Base-by-base conservation (phyloP, 139 green algal genomes). In the Chlorella sorokiniana region DNA sequence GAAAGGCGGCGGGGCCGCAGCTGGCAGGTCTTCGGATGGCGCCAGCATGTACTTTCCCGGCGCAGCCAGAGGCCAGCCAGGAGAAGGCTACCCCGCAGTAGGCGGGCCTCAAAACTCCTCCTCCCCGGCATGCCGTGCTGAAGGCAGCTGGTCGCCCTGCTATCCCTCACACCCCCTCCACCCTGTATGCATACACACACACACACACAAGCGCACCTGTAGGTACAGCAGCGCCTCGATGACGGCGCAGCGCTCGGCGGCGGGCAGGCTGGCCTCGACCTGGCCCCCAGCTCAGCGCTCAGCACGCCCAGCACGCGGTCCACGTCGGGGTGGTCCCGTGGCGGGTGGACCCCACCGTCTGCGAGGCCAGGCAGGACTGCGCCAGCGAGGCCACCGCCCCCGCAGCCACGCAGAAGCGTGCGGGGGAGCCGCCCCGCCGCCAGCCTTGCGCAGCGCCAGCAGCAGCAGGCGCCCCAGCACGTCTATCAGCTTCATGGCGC, bases 201-300 rank as follows among this genome's bases (percentile, higher is more conserved):
- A 3, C 64, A 71, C 40, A 56, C 37, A 56, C 68, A 61, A 38
- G 22, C 71, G 33, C 20, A 85, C 86, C 88, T 92, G 88, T 23
- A 89, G 63, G 84, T 88, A 93, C 44, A 93, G 81, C 27, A 93
- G 73, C 4, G 85, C 90, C 59, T 93, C 82, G 52, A 93, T 76
- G 48, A 81, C 83, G 56, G 82, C 78, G 65, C 79, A 89, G 61
- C 89, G 85, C 69, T 88, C 59, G 8, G 78, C 79, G n/a, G 84
- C 42, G 18, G 70, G 48, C 37, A 84, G 59, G 45, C 78, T 75
- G 7, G 77, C 81, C 44, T 90, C 84, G 71, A 86, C 61, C 41
- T 84, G 69, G n/a, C 40, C 68, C 7, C 41, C 48, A 90, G 54
- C 67, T 80, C 85, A 0, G 41, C 69, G 3, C 72, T 51, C 61